phyloP scores from a whole-genome alignment of 805 yeast genomes.

The Pichia scutulata region DNA sequence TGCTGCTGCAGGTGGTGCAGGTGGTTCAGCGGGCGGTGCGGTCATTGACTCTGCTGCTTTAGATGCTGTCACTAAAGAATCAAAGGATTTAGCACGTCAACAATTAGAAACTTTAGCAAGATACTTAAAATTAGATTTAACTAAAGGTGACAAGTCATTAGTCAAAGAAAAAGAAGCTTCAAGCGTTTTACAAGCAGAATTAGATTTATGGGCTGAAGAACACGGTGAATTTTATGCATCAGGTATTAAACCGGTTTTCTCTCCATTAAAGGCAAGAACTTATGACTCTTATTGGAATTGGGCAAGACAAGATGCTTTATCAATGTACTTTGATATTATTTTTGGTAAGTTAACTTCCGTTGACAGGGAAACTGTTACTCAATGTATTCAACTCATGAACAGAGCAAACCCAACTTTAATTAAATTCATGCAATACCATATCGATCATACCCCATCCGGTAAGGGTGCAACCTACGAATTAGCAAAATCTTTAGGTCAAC shows the following conservation, averaged over 20 bases:
- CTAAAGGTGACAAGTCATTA: constrained; percentile 81
- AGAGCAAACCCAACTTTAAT: constrained; percentile 89
- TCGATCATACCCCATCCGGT: constrained; percentile 74
- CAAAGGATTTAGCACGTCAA: constrained; percentile 62
- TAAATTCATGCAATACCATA: constrained; percentile 92
- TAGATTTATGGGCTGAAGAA: constrained; percentile 85
- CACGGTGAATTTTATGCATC: constrained; percentile 90
- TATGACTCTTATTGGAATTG: constrained; percentile 99
- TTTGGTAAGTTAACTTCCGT: constrained; percentile 87
- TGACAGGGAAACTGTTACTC: constrained; percentile 93
- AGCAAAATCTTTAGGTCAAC: constrained; percentile 85
- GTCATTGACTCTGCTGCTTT: constrained; percentile 93
- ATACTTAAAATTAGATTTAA: constrained; percentile 86
- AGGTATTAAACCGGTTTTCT: constrained; percentile 86
- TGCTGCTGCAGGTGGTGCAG: constrained; percentile 39
- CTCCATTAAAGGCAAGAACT: constrained; percentile 87
- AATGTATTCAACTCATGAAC: constrained; percentile 96
- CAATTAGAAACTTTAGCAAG: constrained; percentile 90
- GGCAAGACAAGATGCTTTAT: constrained; percentile 96
- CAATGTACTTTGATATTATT: constrained; percentile 91
- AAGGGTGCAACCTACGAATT: constrained; percentile 91
- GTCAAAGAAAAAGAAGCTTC: constrained; percentile 83
- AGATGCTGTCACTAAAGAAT: constrained; percentile 70
- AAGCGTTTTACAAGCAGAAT: constrained; percentile 73
- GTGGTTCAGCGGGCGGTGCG: constrained; percentile 67